Evolutionary conservation across 2,329 filamentous ascomycete species (phyloP).

Genomic region (Parafenestella ontariensis): DNA sequence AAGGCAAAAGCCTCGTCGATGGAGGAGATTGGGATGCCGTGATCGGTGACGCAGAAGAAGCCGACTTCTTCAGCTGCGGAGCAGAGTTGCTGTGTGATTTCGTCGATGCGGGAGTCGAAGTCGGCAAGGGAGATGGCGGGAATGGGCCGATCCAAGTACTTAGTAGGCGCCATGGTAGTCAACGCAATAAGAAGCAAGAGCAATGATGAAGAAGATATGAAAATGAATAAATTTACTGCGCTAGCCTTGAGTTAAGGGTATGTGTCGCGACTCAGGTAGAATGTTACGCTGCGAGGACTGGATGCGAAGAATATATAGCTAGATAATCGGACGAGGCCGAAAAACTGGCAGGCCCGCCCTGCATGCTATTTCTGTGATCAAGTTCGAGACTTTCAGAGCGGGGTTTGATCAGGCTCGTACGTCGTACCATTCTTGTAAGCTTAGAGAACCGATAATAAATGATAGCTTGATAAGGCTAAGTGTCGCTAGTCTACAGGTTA

Average conservation of each 20-base stretch:
- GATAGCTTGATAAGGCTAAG: neutral
- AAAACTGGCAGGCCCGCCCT: neutral
- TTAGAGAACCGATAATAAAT: neutral
- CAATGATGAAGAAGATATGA: neutral
- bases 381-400: neutral
- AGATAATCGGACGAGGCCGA: neutral
- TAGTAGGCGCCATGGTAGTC: conserved; percentile 14
- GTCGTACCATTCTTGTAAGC: neutral
- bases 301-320: neutral
- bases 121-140: conserved; percentile 59
- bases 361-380: neutral
- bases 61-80: conserved; percentile 64
- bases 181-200: neutral
- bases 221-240: neutral
- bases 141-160: conserved; percentile 14
- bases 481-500: neutral
- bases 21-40: conserved; percentile 58
- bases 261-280: neutral
- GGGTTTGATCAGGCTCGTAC: neutral
- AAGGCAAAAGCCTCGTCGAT: conserved; percentile 61
- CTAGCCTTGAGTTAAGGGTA: neutral
- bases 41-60: conserved; percentile 66
- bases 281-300: neutral
- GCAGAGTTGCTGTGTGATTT: conserved; percentile 61
- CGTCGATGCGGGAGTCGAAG: conserved; percentile 60